These are phyloP conservation scores for Periconia digitata DNA, from an alignment of 2,329 filamentous ascomycete species.

Conservation along the genomic window DNA sequence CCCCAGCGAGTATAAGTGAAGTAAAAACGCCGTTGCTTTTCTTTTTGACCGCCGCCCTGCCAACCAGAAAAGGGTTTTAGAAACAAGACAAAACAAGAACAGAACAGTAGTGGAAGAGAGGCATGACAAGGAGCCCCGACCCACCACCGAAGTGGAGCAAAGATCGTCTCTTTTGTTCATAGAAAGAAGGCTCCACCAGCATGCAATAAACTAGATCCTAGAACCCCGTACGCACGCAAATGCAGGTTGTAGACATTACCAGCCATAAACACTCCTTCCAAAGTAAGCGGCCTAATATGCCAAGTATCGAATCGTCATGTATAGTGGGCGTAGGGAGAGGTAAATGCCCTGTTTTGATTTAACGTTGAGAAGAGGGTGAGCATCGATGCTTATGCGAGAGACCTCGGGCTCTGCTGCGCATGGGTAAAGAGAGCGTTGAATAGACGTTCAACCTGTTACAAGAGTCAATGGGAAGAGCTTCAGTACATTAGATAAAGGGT, in stretches of 20 bases:
- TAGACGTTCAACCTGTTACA: constrained; percentile 47
- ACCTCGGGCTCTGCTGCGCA: constrained; percentile 50
- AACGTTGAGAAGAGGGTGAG: background rate
- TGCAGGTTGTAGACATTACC: constrained; percentile 35
- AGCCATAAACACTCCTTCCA: constrained; percentile 3
- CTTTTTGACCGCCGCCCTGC: too few species aligned
- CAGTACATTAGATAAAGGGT: constrained; percentile 2
- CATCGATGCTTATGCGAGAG: constrained; percentile 25
- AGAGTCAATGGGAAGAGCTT: constrained; percentile 17
- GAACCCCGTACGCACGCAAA: constrained; percentile 35
- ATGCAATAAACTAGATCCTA: constrained; percentile 19
- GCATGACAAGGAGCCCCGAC: background rate
- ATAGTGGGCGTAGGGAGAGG: background rate
- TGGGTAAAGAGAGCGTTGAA: constrained; percentile 51
- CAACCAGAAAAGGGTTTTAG: background rate
- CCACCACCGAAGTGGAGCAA: background rate
- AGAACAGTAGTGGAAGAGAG: background rate
- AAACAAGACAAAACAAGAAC: background rate
- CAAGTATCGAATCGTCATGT: constrained; percentile 3
- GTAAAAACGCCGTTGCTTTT: constrained; percentile 1
- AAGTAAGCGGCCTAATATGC: background rate
- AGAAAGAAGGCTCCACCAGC: background rate
- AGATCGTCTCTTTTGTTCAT: background rate
- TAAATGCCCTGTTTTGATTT: background rate
- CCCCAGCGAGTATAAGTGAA: background rate